A percentile compares a stretch with the other conserved stretches of the same genome.
Conservation (phyloP, 441 rosid genomes). For the Gossypium gossypioides region DNA sequence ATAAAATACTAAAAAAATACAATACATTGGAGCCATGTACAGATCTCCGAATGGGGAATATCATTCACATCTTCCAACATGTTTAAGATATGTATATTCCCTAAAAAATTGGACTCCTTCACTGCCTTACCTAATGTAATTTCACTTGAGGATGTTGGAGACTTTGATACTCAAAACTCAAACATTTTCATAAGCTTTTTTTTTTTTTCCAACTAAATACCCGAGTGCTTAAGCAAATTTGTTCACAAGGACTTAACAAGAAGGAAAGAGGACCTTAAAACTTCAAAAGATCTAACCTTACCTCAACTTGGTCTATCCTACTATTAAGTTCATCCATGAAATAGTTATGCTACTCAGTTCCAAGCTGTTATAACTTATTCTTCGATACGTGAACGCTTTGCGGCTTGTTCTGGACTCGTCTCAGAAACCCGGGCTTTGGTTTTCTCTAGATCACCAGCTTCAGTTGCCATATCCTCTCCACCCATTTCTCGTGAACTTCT, state of each 20-base stretch:
- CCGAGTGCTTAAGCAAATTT: slow-evolving; percentile 5
- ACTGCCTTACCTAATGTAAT: not conserved
- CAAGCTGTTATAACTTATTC: slow-evolving; percentile 18
- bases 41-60: not conserved
- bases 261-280: slow-evolving; percentile 14
- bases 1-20: too few species aligned
- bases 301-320: slow-evolving; percentile 19
- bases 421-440: slow-evolving; percentile 19
- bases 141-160: slow-evolving; percentile 8
- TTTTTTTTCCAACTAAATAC: slow-evolving; percentile 3
- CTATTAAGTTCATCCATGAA: slow-evolving; percentile 11
- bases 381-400: slow-evolving; percentile 42
- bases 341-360: slow-evolving; percentile 12
- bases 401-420: slow-evolving; percentile 21
- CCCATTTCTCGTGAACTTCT: slow-evolving; percentile 21
- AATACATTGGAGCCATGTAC: not conserved
- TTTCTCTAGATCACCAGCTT: slow-evolving; percentile 20
- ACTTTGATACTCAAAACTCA: slow-evolving; percentile 12
- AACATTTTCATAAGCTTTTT: slow-evolving; percentile 12
- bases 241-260: slow-evolving; percentile 5
- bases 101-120: not conserved
- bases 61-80: not conserved
- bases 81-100: not conserved
- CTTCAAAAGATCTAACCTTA: slow-evolving; percentile 17
- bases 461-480: slow-evolving; percentile 22